phyloP scores from a whole-genome alignment of 345 rosid genomes.

The Melaleuca alternifolia region DNA sequence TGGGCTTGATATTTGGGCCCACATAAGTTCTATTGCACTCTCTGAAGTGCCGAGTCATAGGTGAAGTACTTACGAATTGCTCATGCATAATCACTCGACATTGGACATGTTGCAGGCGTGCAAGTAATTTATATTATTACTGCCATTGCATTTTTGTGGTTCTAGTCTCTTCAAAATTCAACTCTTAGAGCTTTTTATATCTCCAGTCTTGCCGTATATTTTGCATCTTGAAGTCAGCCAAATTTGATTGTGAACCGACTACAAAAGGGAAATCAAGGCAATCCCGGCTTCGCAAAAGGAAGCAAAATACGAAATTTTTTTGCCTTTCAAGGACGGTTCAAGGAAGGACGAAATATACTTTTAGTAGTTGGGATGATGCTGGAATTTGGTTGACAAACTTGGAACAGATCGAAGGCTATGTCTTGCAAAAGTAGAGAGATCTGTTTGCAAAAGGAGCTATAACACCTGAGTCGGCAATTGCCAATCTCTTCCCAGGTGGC shows the following conservation, averaged over 20 bases:
- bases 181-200: not conserved
- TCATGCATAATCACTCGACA: too few species aligned
- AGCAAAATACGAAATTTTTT: not conserved
- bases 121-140: too few species aligned
- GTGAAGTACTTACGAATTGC: too few species aligned
- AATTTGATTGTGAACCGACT: not conserved
- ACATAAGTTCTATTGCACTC: too few species aligned
- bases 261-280: not conserved
- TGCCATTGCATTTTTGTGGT: too few species aligned
- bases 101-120: too few species aligned
- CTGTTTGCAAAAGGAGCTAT: not conserved
- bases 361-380: not conserved
- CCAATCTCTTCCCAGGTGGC: not conserved
- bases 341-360: not conserved
- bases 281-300: not conserved
- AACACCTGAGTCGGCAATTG: not conserved
- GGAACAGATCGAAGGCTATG: not conserved
- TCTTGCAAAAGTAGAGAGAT: not conserved
- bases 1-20: too few species aligned
- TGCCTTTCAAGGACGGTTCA: not conserved
- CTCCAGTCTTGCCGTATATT: not conserved
- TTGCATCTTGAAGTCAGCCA: not conserved
- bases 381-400: not conserved
- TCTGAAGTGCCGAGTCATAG: too few species aligned
- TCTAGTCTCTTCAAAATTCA: too few species aligned